These are phyloP conservation scores for Acephala macrosclerotiorum DNA, from an alignment of 2,329 filamentous ascomycete species.

Conservation along the genomic window DNA sequence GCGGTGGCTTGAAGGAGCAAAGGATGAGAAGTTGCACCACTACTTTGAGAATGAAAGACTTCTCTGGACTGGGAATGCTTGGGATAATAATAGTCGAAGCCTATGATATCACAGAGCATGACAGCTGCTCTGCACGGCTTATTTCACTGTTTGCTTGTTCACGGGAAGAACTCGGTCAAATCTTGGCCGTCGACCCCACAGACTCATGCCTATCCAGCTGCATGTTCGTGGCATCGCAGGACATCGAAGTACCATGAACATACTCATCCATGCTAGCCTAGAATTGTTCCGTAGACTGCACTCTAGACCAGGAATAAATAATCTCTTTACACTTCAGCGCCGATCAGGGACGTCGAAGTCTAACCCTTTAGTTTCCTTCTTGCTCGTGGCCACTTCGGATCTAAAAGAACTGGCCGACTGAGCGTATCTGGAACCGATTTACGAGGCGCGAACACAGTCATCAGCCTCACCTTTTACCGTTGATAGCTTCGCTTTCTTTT, in stretches of 20 bases:
- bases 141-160: neutral
- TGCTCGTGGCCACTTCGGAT: neutral
- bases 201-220: slow-evolving; percentile 4
- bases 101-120: neutral
- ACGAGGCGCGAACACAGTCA: neutral
- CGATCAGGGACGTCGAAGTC: neutral
- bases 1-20: neutral
- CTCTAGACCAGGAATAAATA: neutral
- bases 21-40: neutral
- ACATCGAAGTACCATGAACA: neutral
- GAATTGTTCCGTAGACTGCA: neutral
- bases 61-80: neutral
- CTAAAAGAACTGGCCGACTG: neutral
- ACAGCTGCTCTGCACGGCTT: neutral
- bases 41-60: neutral
- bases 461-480: neutral
- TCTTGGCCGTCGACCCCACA: neutral
- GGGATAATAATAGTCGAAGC: neutral
- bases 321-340: neutral
- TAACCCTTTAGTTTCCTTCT: slow-evolving; percentile 1
- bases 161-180: neutral
- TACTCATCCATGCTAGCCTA: neutral
- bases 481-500: neutral
- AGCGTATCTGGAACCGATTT: neutral
- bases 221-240: slow-evolving; percentile 7